Base-by-base conservation (phyloP, 768 basidiomycete species). In the Coprinopsis marcescibilis region DNA sequence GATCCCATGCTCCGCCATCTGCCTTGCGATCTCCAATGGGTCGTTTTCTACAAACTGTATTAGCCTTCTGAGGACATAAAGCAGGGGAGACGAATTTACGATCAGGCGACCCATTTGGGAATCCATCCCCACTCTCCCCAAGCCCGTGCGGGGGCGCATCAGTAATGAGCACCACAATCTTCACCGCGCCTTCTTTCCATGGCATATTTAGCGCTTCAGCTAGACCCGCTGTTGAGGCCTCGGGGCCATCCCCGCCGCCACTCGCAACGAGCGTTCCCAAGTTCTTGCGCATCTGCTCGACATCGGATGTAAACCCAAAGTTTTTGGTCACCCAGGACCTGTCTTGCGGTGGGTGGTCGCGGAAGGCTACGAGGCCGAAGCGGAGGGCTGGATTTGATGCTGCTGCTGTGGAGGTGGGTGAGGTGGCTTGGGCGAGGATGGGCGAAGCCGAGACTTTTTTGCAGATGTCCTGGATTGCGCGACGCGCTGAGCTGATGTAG, bases 101-200 rank as follows among this genome's bases (percentile, higher is more conserved):
- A 47, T 64, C 62, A 33, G 60, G 62, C 29, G 59, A 60, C 25
- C 59, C 36, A 3, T 46, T 44, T 3, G 29, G 19, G 44, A 62
- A 62, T 48, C 71, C 73, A 60, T 80, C 78, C 12, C 72, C 75
- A 21, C 59, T 57, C 54, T 79, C 76, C 17, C 76, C 77, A 36
- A 81, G 67, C 8, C 78, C 80, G 62, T 81, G 79, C 1, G 78
- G 76, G 27, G 78, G 77, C 1, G 79, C 70, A 58, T 81, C 80
- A 11, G 78, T 76, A 37, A 80, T 73, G 14, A 79, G 61, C 1
- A 81, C 70, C 14, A 70, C 68, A 62, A 80, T 73, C 64, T 77
- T 80, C 3, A 69, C 65, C 2, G 76, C 74, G 4, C 64, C 57
- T 15, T 67, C 64, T 27, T 71, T 64, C 79, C 79, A 82, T 20